Percentiles rank a stretch among this genome's conserved stretches.
Evolutionary conservation across 1,139 yeast species (phyloP).

Genomic region (Candida mesenterica): DNA sequence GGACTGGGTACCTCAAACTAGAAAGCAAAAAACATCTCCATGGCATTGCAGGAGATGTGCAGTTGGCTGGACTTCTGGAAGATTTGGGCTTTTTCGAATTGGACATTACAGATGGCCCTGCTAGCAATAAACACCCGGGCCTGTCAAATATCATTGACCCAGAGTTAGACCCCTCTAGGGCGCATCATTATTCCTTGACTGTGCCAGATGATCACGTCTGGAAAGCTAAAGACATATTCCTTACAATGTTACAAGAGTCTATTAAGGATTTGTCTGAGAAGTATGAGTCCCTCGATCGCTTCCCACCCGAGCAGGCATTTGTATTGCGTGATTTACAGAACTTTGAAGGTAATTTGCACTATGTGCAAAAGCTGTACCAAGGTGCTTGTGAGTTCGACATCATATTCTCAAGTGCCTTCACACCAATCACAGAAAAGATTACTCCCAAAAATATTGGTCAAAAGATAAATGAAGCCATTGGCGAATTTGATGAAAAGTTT

Average conservation of each 20-base stretch:
- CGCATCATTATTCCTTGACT: slow-evolving; percentile 66
- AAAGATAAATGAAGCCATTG: slow-evolving; percentile 36
- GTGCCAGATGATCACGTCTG: slow-evolving; percentile 76
- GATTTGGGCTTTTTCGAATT: slow-evolving; percentile 57
- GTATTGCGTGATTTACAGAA: slow-evolving; percentile 58
- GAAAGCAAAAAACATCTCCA: slow-evolving; percentile 24
- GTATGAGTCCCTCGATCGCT: slow-evolving; percentile 25
- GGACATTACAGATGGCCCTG: slow-evolving; percentile 31
- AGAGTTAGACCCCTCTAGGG: slow-evolving; percentile 49
- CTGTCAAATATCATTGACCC: slow-evolving; percentile 28
- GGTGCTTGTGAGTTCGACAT: slow-evolving; percentile 81
- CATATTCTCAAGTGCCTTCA: slow-evolving; percentile 49
- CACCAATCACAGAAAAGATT: slow-evolving; percentile 42
- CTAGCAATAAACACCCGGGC: slow-evolving; percentile 41
- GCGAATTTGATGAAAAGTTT: slow-evolving; percentile 56
- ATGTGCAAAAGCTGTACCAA: slow-evolving; percentile 69
- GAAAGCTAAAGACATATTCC: slow-evolving; percentile 77
- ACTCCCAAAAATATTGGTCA: slow-evolving; percentile 39
- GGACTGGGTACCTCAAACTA: slow-evolving; percentile 34
- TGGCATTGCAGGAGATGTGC: slow-evolving; percentile 38
- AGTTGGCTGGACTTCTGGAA: slow-evolving; percentile 52
- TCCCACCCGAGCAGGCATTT: slow-evolving; percentile 53
- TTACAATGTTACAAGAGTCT: slow-evolving; percentile 68
- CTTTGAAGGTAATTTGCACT: slow-evolving; percentile 76
- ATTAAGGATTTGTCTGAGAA: slow-evolving; percentile 47